Base-by-base conservation (phyloP, 805 yeast genomes). In the Lipomyces yamadae region DNA sequence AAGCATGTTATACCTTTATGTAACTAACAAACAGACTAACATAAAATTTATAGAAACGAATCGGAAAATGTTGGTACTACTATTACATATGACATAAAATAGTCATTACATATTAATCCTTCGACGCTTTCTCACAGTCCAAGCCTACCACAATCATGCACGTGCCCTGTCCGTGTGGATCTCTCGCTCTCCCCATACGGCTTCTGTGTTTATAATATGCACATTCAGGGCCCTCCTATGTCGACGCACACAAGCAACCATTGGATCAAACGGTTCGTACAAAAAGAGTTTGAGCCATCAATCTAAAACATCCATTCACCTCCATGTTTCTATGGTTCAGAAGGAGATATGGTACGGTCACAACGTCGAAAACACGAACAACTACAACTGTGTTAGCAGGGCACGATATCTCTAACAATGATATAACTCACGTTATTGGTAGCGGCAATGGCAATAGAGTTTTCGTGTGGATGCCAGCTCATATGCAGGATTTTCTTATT, bases 391-490 rank as follows among this genome's bases (percentile, higher is more conserved):
- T 2, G 29, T 32, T 15, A 24, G 64, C 6, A 15, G 7, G 6
- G 4, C 24, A 59, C 18, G 3, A 29, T 11, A 32, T 48, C 15
- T n/a, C 33, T n/a, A 18, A 24, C 61, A 10, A 13, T 13, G 57
- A 59, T 34, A 18, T 8, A 50, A 65, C 74, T 67, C 59, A 91
- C 84, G 80, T 95, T 95, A 81, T 95, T 96, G 30, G 99, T 95
- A 24, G 99, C 98, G 59, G 98, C 98, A 76, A 95, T 91, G 55
- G 99, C 99, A 72, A 95, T 97, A 61, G 95, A 88, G 80, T 95
- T 92, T 80, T 96, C 99, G 73, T 83, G 84, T 70, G 99, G 99
- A 82, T 95, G 99, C 99, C 99, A 95, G 78, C 98, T 92, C 79
- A 92, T 83, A 80, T 95, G 98, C 78, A 94, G 83, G 68, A 95